Conservation (phyloP, 768 basidiomycete species). For the Suillus luteus region DNA sequence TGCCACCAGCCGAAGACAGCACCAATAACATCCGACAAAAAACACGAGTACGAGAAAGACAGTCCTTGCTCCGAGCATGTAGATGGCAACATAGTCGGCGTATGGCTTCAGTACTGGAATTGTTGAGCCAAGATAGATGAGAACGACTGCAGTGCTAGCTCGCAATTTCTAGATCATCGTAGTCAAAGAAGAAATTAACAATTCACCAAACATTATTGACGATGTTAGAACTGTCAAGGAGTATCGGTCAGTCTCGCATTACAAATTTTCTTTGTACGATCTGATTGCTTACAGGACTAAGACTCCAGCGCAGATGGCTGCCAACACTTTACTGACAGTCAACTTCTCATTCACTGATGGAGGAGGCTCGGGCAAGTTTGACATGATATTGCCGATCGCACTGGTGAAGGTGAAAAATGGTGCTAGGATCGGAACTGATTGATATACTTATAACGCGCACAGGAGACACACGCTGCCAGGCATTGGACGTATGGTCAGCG, state of each 20-base stretch:
- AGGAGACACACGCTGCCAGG: not conserved
- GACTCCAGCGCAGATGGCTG: not conserved
- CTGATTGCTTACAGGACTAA: not conserved
- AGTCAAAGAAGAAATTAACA: not conserved
- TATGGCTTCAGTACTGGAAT: conserved; percentile 1
- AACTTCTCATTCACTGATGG: not conserved
- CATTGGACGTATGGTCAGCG: not conserved
- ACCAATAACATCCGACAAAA: not conserved
- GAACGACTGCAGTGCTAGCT: not conserved
- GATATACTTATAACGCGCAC: not conserved
- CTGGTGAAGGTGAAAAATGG: not conserved
- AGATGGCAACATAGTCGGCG: not conserved
- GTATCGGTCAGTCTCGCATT: not conserved
- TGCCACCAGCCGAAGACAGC: not conserved
- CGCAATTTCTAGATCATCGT: not conserved
- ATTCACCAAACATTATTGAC: not conserved
- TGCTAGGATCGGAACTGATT: not conserved
- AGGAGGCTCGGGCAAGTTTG: not conserved
- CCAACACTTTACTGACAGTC: not conserved
- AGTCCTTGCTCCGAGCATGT: not conserved
- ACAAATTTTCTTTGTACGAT: not conserved
- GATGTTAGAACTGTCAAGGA: not conserved
- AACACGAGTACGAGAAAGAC: not conserved
- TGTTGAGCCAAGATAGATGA: not conserved
- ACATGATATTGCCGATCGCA: not conserved